Base-by-base conservation (phyloP, 2,329 filamentous ascomycete species). In the Hymenoscyphus linearis region DNA sequence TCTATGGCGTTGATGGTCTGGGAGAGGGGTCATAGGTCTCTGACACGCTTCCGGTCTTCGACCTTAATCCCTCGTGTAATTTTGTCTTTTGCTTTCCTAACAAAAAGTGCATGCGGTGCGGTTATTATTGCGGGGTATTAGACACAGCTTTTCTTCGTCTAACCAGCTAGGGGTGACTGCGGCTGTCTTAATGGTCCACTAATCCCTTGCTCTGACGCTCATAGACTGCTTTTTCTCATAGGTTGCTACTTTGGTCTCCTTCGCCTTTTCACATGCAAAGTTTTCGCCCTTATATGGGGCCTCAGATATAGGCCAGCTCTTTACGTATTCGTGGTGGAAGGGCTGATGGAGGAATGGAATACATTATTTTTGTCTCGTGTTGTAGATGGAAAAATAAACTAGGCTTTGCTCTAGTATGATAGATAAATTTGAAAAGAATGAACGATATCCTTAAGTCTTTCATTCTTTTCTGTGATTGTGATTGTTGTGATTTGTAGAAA, bases 1-100 rank as follows among this genome's bases (percentile, higher is more conserved):
- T 69, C 69, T 73, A 50, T 63, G 71, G 71, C 70, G 71, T 72
- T 70, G 57, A 57, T 65, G 66, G 65, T 63, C 47, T 62, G 35
- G 60, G 62, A 68, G 61, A 58, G 61, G 64, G 60, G 55, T 64
- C 66, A 63, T 69, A 68, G 66, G 62, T 57, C 50, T 36, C 54
- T 65, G 64, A 59, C 62, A 65, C 66, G 58, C 63, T 65, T 57
- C 40, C 66, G 62, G 47, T 52, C 25, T 27, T 63, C 57, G 53
- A 58, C 58, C 63, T 65, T 60, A 35, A 55, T 52, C 57, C 62
- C 64, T 64, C 55, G 56, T 68, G 66, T 70, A 68, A 67, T 67
- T 44, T 68, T 57, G 14, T 65, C 37, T 60, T 62, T 56, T 62
- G 47, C 62, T 60, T 59, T 55, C 44, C 60, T 54, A 47, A 36